Base-by-base conservation (phyloP, 495 filamentous ascomycete genomes). In the Daldinia caldariorum region DNA sequence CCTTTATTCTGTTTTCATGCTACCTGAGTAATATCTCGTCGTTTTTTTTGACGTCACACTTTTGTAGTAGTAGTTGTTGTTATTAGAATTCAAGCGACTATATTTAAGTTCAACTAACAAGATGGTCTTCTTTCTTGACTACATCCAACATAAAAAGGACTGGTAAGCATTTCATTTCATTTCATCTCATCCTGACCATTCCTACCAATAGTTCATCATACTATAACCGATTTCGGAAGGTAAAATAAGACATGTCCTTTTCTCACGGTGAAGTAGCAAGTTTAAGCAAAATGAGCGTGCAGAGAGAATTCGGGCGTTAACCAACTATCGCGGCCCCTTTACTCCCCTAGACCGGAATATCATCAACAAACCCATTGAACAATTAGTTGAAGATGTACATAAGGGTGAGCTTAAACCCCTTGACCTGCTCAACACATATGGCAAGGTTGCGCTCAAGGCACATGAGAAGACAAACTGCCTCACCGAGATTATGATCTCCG, bases 391-490 rank as follows among this genome's bases (percentile, higher is more conserved):
- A 49, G 87, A 89, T 79, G 90, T 99, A 14, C 92, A 96, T 34
- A 83, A 87, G 8, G 82, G 87, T 22, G 78, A 82, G n/a, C 78
- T 89, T 45, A 81, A 86, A 3, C 89, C 93, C 0, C 78, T 90
- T 31, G 89, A 94, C 62, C 86, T 99, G 32, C 88, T 99, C 13
- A 89, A 83, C 61, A 89, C 93, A n/a, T 99, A 97, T 74, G 93
- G 93, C 73, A 97, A 96, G 79, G 86, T 94, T 10, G 92, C 94
- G 1, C 78, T 97, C 37, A 89, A 88, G 69, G 95, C 94, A 6
- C 95, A 98, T 56, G 83, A 88, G 51, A 89, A 91, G 78, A 97
- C 94, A 0, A 97, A 97, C 78, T 97, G 93, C 70, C 79, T 97
- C 4, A 99, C 95, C 0, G 95, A 99, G 81, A 83, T 98, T 38